Base-by-base conservation (phyloP, 805 yeast genomes). In the Torulaspora maleeae region DNA sequence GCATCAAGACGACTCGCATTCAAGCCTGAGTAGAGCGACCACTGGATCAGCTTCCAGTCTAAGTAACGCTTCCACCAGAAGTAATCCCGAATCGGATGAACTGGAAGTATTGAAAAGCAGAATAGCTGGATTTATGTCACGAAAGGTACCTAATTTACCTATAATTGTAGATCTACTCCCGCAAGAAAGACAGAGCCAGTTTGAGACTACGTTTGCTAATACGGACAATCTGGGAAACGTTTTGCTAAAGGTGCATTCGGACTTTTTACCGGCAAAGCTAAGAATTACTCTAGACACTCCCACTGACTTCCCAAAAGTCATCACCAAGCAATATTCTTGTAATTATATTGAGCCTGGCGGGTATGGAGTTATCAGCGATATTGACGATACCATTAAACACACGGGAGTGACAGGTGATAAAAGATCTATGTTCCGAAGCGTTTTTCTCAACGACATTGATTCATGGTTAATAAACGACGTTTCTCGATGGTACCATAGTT, bases 381-480 rank as follows among this genome's bases (percentile, higher is more conserved):
- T 93, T 34, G 99, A 93, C 61, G 99, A 93, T 61, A 93, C 99
- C 0, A 81, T 91, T 28, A 85, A 93, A 58, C 72, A 79, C 34
- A 89, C 99, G 0, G 98, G 98, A 2, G 91, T 93, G 0, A 74
- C 86, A 27, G 91, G 91, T 1, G 95, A 90, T 49, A 89, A 87
- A 65, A 74, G 95, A 47, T 87, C 85, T 32, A 72, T 91, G 52
- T 80, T 93, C 66, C 73, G 83, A 48, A 90, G 85, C 58, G 82
- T 89, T 0, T 79, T 93, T 47, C 75, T 85, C 2, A 79, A 78
- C 37, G 82, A 80, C 34, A 78, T 78, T 42, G 64, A 72, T 4
- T 77, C 75, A n/a, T 83, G 95, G 79, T 75, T 73, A 40, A 77
- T 93, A 16, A 83, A 87, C 0, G 82, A 86, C 2, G 83, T 93